Evolutionary conservation across 108 stramenopile genomes (phyloP), one percentile per base, ranked within the genome.

Genomic region (Nitzschia inconspicua): DNA sequence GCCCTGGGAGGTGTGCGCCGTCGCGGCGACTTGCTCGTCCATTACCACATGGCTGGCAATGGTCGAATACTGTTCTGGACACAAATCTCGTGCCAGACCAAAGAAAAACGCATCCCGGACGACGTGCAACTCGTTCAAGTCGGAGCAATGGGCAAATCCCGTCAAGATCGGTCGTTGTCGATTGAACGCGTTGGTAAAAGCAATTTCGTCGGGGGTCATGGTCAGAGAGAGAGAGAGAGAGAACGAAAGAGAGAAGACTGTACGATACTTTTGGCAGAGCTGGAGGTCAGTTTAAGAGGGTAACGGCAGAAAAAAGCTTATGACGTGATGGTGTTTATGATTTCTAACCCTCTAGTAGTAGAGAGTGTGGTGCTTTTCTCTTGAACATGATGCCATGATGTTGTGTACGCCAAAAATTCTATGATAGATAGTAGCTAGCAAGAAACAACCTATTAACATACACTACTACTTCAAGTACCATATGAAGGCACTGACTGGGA

Each of bases 51-150:
- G 44, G 20, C 55, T 53, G 3, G 73, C 53, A 11, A 78, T 57
- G 9, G 49, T 36, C 68, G 59, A 88, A 60, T 89, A 91, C 59
- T 88, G 81, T 4, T 65, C 50, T 39, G 83, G 79, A 47, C 83
- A 78, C n/a, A 94, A 61, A 47, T 81, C 84, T 8, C 79, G 66
- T 11, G 86, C 86, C 61, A 93, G 63, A 26, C 84, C 90, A 4
- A 83, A 52, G 57, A 55, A 70, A 47, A 80, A 80, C 3, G 77
- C 75, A 52, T 84, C 83, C 3, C 83, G 69, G 24, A 84, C 73
- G 7, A 78, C 56, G 44, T 73, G 66, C 28, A 84, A 49, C 53
- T 84, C 83, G 28, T 80, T 75, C 25, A 48, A 42, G 20, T 64
- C 60, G 25, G 65, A 24, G 52, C 83, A 84, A n/a, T 75, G 68